These are phyloP conservation scores for Plectosphaerella plurivora DNA, from an alignment of 2,329 filamentous ascomycete genomes.

Conservation along the genomic window DNA sequence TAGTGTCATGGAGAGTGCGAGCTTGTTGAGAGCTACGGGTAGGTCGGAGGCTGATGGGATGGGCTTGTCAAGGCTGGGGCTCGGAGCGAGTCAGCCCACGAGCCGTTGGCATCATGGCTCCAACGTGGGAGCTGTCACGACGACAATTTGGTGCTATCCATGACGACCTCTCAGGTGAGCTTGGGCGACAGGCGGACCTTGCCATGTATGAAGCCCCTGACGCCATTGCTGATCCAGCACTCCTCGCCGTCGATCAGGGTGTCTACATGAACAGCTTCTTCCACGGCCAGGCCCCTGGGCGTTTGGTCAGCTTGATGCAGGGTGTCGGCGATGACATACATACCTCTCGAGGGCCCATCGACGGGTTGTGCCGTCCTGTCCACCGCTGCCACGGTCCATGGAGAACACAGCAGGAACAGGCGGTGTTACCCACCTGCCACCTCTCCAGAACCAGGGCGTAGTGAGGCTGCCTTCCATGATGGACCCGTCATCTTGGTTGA, in stretches of 20 bases:
- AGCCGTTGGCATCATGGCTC: too few species aligned
- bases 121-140: too few species aligned
- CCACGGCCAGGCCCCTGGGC: conserved; percentile 54
- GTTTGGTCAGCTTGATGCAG: conserved; percentile 7
- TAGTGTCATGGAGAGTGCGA: too few species aligned
- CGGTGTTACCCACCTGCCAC: conserved; percentile 75
- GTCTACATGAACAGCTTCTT: conserved; percentile 55
- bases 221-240: conserved; percentile 86
- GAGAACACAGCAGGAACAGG: conserved; percentile 43
- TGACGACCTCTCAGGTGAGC: not conserved
- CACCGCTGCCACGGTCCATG: conserved; percentile 54
- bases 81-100: too few species aligned
- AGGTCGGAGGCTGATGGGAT: too few species aligned
- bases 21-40: too few species aligned
- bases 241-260: conserved; percentile 68
- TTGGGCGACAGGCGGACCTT: conserved; percentile 20
- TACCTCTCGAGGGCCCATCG: conserved; percentile 75
- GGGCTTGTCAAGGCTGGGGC: too few species aligned
- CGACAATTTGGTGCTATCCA: too few species aligned
- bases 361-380: conserved; percentile 77
- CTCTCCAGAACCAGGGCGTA: conserved; percentile 75
- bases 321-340: conserved; percentile 11
- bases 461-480: conserved; percentile 85
- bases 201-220: conserved; percentile 68
- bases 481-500: conserved; percentile 54